Percentiles rank a stretch among this genome's conserved stretches.
Evolutionary conservation across 768 basidiomycete genomes (phyloP).

Genomic region (Boletus patriciae): DNA sequence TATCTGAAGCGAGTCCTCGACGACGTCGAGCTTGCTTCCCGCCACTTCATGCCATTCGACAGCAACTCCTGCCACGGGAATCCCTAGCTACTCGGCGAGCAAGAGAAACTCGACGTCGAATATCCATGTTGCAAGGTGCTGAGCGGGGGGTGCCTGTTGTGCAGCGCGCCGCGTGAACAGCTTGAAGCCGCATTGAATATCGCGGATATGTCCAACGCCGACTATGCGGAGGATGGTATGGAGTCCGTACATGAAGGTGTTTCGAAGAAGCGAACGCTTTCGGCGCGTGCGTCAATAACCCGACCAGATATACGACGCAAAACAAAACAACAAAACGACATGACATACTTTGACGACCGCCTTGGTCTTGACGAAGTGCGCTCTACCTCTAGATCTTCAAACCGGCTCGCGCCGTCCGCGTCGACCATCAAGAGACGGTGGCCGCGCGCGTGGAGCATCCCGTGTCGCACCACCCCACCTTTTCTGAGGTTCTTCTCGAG

Average conservation of each 20-base stretch:
- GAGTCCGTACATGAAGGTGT: slow-evolving; percentile 91
- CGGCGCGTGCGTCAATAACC: neutral
- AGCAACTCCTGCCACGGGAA: slow-evolving; percentile 84
- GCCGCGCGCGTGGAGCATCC: slow-evolving; percentile 82
- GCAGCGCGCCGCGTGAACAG: slow-evolving; percentile 85
- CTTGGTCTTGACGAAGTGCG: slow-evolving; percentile 88
- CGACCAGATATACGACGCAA: neutral
- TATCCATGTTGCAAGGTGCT: slow-evolving; percentile 91
- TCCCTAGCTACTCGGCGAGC: slow-evolving; percentile 71
- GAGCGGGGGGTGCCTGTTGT: slow-evolving; percentile 76
- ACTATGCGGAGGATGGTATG: slow-evolving; percentile 87
- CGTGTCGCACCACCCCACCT: slow-evolving; percentile 93
- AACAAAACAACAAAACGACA: no score
- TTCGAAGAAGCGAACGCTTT: slow-evolving; percentile 85
- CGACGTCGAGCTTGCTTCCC: slow-evolving; percentile 88
- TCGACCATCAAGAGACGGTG: slow-evolving; percentile 85
- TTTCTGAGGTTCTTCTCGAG: slow-evolving; percentile 85
- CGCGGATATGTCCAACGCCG: slow-evolving; percentile 86
- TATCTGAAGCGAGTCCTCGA: slow-evolving; percentile 87
- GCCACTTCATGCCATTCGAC: slow-evolving; percentile 93
- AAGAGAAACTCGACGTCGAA: slow-evolving; percentile 94
- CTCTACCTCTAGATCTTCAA: slow-evolving; percentile 80
- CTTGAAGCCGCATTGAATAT: slow-evolving; percentile 98
- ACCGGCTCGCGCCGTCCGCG: slow-evolving; percentile 90
- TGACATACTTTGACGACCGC: slow-evolving; percentile 83